Evolutionary conservation across 129 eudicot genomes (phyloP), one percentile per base, ranked within the genome.

Genomic region (Pittosporum tobira): DNA sequence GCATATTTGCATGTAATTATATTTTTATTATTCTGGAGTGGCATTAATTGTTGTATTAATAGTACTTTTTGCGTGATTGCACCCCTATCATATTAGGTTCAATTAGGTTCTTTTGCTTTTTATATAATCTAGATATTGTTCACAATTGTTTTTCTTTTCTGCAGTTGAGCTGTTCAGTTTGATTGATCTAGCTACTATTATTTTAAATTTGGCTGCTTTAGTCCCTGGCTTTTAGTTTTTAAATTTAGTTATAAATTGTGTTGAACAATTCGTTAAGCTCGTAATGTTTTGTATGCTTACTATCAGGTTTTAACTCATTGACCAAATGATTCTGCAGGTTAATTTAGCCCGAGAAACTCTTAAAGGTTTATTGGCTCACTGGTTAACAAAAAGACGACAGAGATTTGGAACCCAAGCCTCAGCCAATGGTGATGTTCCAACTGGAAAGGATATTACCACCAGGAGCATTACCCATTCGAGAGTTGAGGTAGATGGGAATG

Each of bases 321-420:
- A 43, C 26, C 49, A 31, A 48, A 48, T 64, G 37, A 65, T 26
- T 49, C 34, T 56, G 61, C 73, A 93, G 99, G 74, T 93, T 61
- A 93, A 87, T 78, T 75, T 93, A 74, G 99, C 99, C 42, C 84
- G 96, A 57, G 99, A 93, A 73, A 93, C 96, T 70, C 94, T 93
- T 21, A 93, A 93, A 75, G 99, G 99, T 31, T 74, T 93, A 47
- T 72, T 93, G 75, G 79, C 78, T 52, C 88, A 87, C 68, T 93
- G 99, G 96, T 76, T 81, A 36, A 70, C 82, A 21, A 87, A 81
- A 77, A 81, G 84, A 73, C 87, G 67, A 69, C 94, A 81, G 48
- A 93, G 83, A 69, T 55, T 28, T 59, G 99, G 96, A 71, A 70
- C 93, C 58, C 88, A 79, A 64, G 61, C 84, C 49, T 65, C 74